Evolutionary conservation across 2,329 filamentous ascomycete species (phyloP).

Genomic region (Graphilbum sp.): DNA sequence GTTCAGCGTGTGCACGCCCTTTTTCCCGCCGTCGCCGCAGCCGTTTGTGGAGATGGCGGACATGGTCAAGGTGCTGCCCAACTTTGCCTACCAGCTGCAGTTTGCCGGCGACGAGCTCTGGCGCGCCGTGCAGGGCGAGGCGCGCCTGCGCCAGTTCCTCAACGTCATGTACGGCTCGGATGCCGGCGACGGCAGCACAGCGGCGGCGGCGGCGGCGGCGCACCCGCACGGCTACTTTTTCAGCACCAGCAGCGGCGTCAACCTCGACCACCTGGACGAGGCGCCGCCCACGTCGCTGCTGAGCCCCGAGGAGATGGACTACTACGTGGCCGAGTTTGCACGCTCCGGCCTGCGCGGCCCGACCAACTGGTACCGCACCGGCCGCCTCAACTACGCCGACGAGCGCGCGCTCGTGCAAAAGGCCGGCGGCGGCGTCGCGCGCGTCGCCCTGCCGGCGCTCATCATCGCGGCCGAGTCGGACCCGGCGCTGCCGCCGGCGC

Average conservation of each 20-base stretch:
- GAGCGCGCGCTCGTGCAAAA: conserved; percentile 41
- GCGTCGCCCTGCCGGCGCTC: conserved; percentile 47
- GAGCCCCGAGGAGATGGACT: conserved; percentile 53
- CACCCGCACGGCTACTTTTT: conserved; percentile 26
- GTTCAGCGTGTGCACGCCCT: conserved; percentile 72
- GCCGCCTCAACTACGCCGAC: conserved; percentile 58
- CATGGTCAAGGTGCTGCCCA: conserved; percentile 40
- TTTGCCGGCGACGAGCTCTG: conserved; percentile 52
- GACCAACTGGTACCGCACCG: conserved; percentile 75
- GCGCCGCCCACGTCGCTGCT: conserved; percentile 43
- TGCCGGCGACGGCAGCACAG: conserved; percentile 27
- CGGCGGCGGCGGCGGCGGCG: conserved; percentile 15
- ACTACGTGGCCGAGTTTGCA: conserved; percentile 58
- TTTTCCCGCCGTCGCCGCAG: conserved; percentile 30
- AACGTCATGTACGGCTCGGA: conserved; percentile 53
- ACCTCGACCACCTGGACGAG: conserved; percentile 44
- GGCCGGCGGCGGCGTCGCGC: conserved; percentile 30
- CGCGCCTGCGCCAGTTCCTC: conserved; percentile 47
- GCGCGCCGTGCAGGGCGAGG: conserved; percentile 36
- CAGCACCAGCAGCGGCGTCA: conserved; percentile 40
- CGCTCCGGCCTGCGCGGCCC: conserved; percentile 61
- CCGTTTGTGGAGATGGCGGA: conserved; percentile 38
- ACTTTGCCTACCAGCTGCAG: conserved; percentile 75
- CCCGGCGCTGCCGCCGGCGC: conserved; percentile 50
- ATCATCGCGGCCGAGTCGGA: conserved; percentile 63